Base-by-base conservation (phyloP, 1,284 basidiomycete species). In the Malassezia sympodialis region DNA sequence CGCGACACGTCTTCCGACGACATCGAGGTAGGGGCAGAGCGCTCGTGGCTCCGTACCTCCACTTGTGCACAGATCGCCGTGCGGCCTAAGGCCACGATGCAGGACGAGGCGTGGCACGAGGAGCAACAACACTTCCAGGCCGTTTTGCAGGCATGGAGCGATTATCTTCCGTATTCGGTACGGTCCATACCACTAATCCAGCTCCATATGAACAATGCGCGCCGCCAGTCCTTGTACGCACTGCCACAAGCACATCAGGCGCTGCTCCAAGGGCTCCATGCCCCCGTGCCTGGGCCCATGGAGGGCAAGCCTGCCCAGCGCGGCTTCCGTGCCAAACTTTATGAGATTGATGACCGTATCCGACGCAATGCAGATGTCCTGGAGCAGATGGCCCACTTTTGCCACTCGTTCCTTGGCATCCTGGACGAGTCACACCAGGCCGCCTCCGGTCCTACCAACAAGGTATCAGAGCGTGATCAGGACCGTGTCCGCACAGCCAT, bases 321-420 rank as follows among this genome's bases (percentile, higher is more conserved):
- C 17, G 64, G 70, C 3, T 61, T 73, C 52, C 64, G 54, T 31
- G 51, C 58, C 8, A 53, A 65, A 15, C 32, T 74, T 23, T 65
- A 65, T 19, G 72, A 73, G 50, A 63, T 74, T n/a, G 72, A 74
- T 50, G 72, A 74, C 31, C 61, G 72, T 1, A 72, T 74, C 30
- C 65, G 72, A 2, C 60, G 70, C 8, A 74, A 74, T 37, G 63
- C 68, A 2, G 69, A 71, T 32, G 51, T 74, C 19, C 59, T 73
- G 8, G 43, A 58, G 8, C 39, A 61, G 30, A 67, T 74, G 17
- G 69, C 63, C 5, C 51, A 62, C 27, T 65, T 73, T 30, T 67
- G 66, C 27, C 50, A 62, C 23, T 59, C 59, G 1, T 73, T 74
- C 44, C 57, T 74, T 4, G 67, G 66, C 14, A 51, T 44, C 19